Conservation (phyloP, 1,284 basidiomycete genomes). For the Porogramme epimiltina region DNA sequence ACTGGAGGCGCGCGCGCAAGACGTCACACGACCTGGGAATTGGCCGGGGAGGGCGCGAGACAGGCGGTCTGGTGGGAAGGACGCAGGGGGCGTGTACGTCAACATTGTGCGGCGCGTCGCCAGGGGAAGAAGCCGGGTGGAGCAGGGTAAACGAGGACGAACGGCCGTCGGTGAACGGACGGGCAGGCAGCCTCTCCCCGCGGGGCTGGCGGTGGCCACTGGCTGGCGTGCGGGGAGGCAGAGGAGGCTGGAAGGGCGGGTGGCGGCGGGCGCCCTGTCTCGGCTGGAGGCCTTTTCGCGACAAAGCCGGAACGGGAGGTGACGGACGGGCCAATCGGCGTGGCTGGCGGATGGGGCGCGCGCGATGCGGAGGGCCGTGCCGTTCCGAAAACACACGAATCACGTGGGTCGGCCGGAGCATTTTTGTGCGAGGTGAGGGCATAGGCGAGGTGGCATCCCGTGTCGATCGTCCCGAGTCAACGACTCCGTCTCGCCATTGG, state of each 20-base stretch:
- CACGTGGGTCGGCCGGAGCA: slow-evolving; percentile 13
- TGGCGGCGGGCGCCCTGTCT: neutral
- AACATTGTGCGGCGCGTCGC: neutral
- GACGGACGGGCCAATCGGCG: neutral
- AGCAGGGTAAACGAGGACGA: too few species aligned
- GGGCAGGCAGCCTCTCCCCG: too few species aligned
- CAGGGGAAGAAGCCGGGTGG: too few species aligned
- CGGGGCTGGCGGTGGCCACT: too few species aligned
- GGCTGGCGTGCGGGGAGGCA: too few species aligned
- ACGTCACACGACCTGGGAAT: neutral
- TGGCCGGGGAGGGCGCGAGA: neutral
- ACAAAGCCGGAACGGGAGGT: too few species aligned
- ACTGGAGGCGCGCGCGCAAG: neutral
- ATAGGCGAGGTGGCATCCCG: neutral
- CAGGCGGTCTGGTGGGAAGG: neutral
- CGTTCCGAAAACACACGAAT: slow-evolving; percentile 22
- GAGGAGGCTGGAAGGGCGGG: neutral
- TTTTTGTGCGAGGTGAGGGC: slow-evolving; percentile 9
- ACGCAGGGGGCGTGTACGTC: neutral
- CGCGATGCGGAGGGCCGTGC: slow-evolving; percentile 9
- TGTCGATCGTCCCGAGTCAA: slow-evolving; percentile 15
- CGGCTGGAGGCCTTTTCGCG: neutral
- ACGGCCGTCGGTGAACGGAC: too few species aligned
- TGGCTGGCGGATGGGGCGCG: neutral
- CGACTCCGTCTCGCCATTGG: neutral